phyloP scores from a whole-genome alignment of 2,329 filamentous ascomycete species.

The Phaeosphaeria sp. region DNA sequence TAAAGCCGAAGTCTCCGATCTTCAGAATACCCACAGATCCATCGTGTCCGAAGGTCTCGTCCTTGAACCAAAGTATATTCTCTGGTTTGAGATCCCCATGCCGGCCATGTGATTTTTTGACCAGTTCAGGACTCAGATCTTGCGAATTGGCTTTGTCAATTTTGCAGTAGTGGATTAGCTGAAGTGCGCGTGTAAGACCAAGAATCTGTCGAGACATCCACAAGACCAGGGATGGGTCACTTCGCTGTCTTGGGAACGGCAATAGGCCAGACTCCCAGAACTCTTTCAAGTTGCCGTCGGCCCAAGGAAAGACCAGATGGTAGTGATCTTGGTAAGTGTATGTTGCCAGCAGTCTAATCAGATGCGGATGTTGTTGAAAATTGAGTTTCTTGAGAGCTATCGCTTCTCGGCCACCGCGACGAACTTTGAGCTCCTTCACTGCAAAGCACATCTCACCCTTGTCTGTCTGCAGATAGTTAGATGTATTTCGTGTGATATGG shows the following conservation, averaged over 20 bases:
- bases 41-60: background rate
- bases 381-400: constrained; percentile 4
- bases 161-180: constrained; percentile 11
- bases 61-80: constrained; percentile 16
- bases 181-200: constrained; percentile 6
- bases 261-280: constrained; percentile 6
- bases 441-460: constrained; percentile 2
- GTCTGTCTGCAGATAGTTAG: background rate
- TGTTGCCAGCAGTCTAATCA: constrained; percentile 15
- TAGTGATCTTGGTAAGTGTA: constrained; percentile 4
- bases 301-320: constrained; percentile 18
- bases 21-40: constrained; percentile 16
- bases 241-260: background rate
- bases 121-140: background rate
- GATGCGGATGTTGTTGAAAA: constrained; percentile 1
- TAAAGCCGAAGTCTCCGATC: constrained; percentile 45
- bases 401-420: background rate
- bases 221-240: background rate
- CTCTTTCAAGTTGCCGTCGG: constrained; percentile 11
- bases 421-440: constrained; percentile 2
- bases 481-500: background rate
- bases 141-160: background rate
- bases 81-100: constrained; percentile 21
- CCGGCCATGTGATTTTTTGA: constrained; percentile 6
- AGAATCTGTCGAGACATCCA: constrained; percentile 12